These are phyloP conservation scores for Vickermania ingenoplastis DNA, from an alignment of 208 protist genomes.

Conservation along the genomic window DNA sequence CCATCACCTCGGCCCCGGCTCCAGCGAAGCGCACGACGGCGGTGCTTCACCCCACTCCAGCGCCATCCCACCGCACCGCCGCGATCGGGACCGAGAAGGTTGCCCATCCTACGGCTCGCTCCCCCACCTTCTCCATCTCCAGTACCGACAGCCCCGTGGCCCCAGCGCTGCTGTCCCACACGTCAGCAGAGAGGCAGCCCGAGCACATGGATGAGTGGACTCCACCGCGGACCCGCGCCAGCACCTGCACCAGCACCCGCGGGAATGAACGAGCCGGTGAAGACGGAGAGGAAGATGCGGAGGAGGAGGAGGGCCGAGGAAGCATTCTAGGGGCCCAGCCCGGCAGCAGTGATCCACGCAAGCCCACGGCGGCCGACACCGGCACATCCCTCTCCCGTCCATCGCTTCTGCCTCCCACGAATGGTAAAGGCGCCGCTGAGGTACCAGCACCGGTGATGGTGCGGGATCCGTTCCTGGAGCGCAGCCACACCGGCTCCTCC, in stretches of 20 bases:
- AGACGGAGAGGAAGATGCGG: too few relatives aligned
- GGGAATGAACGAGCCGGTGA: too few relatives aligned
- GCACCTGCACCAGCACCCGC: too few relatives aligned
- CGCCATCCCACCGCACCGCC: background rate
- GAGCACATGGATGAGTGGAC: too few relatives aligned
- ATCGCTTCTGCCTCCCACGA: background rate
- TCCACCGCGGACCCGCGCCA: background rate
- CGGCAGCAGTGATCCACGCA: background rate
- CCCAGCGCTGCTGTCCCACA: background rate
- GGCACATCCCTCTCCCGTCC: background rate
- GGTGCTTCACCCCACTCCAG: background rate
- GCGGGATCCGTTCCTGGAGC: background rate
- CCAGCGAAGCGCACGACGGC: constrained; percentile 2
- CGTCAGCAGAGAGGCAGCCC: too few relatives aligned
- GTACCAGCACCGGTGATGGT: too few relatives aligned
- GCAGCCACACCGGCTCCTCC: background rate
- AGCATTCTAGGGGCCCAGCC: background rate
- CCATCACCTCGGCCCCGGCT: background rate
- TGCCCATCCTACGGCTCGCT: background rate
- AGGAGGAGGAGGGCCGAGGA: background rate
- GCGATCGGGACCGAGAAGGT: too few relatives aligned
- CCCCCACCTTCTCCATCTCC: background rate
- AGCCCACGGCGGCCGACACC: background rate
- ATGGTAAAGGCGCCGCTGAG: too few relatives aligned
- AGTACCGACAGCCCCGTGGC: background rate